Conservation (phyloP, 371 early-diverging fungal species). For the Apophysomyces trapeziformis region DNA sequence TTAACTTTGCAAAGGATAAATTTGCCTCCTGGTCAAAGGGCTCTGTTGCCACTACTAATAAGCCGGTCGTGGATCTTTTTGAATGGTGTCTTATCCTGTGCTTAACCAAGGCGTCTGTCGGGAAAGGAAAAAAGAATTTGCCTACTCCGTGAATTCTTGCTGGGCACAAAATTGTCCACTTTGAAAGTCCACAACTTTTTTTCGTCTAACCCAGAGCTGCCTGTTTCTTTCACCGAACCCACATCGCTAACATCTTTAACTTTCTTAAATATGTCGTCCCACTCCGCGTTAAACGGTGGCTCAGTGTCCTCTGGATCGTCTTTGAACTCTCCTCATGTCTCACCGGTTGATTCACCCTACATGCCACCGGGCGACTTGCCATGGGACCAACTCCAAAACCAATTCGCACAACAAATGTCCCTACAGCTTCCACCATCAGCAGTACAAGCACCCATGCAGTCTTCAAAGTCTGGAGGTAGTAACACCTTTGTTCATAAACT, state of each 20-base stretch:
- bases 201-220: not conserved
- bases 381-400: slow-evolving; percentile 26
- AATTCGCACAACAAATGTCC: slow-evolving; percentile 30
- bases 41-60: no score
- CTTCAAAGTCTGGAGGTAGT: slow-evolving; percentile 13
- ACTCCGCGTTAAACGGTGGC: slow-evolving; percentile 22
- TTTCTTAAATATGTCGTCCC: slow-evolving; percentile 3
- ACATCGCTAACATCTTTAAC: slow-evolving; percentile 3
- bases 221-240: not conserved
- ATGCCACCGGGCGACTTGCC: slow-evolving; percentile 24
- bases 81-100: no score
- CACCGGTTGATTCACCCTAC: slow-evolving; percentile 25
- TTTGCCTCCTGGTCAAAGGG: no score
- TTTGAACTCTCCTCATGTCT: slow-evolving; percentile 23
- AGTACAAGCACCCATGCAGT: slow-evolving; percentile 7
- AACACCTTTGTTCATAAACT: slow-evolving; percentile 48
- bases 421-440: slow-evolving; percentile 30
- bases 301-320: slow-evolving; percentile 28
- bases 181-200: no score
- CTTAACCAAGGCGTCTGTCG: no score
- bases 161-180: no score
- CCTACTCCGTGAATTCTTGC: no score
- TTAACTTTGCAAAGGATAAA: no score
- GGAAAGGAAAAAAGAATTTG: no score
- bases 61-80: no score